Conservation (phyloP, 2,329 filamentous ascomycete genomes). For the Aspergillus brasiliensis region DNA sequence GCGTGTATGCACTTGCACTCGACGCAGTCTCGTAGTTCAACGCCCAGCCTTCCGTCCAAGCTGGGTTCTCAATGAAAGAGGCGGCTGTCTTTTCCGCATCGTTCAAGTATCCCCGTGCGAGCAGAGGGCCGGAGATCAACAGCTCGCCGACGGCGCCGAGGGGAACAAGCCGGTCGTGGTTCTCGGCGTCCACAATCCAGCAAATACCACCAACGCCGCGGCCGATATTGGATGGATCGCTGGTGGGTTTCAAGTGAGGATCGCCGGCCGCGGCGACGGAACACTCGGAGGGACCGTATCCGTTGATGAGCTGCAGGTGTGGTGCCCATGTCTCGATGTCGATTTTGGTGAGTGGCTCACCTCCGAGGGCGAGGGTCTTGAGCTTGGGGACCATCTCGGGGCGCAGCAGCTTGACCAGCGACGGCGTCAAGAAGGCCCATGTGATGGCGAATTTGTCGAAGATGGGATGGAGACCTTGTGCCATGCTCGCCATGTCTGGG, state of each 20-base stretch:
- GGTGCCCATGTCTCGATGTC: slow-evolving; percentile 9
- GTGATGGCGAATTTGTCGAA: neutral
- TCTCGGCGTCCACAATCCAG: slow-evolving; percentile 12
- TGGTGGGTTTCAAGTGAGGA: neutral
- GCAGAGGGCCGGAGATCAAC: slow-evolving; percentile 9
- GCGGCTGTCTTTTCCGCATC: neutral
- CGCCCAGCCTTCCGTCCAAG: neutral
- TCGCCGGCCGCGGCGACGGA: slow-evolving; percentile 3
- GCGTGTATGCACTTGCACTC: neutral
- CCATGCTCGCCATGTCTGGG: neutral
- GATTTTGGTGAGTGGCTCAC: slow-evolving; percentile 5
- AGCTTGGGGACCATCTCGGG: slow-evolving; percentile 6
- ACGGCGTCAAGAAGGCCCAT: neutral
- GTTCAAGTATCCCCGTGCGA: slow-evolving; percentile 9
- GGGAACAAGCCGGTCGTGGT: slow-evolving; percentile 12
- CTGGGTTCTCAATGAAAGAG: neutral
- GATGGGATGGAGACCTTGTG: neutral
- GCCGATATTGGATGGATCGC: slow-evolving; percentile 5
- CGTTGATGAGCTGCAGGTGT: neutral
- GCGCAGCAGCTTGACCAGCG: neutral
- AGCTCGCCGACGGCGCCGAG: slow-evolving; percentile 16
- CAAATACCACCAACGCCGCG: neutral
- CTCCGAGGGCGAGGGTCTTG: slow-evolving; percentile 5
- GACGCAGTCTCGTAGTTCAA: neutral
- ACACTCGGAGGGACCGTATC: slow-evolving; percentile 13